Evolutionary conservation across 371 early-diverging fungal genomes (phyloP).

Genomic region (Mortierella polycephala): DNA sequence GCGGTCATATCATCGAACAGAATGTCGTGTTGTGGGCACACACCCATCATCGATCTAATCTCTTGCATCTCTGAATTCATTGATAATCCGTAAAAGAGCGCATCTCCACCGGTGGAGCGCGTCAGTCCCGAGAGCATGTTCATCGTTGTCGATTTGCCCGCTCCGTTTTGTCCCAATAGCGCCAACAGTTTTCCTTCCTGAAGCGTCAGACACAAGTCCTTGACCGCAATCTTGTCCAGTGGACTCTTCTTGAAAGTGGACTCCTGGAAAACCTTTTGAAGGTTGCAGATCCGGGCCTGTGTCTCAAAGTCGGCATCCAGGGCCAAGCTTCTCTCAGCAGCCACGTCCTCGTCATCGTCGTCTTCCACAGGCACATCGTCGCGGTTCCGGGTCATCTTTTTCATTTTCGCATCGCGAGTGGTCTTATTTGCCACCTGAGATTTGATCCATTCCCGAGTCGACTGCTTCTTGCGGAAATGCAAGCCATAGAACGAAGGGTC

Average conservation of each 20-base stretch:
- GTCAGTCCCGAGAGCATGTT: conserved; percentile 76
- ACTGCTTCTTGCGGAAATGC: conserved; percentile 37
- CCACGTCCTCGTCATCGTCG: conserved; percentile 64
- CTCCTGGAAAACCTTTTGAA: conserved; percentile 70
- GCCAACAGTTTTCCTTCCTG: conserved; percentile 71
- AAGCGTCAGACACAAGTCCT: conserved; percentile 63
- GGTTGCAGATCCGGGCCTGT: conserved; percentile 63
- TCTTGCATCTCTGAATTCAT: conserved; percentile 63
- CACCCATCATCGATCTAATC: conserved; percentile 73
- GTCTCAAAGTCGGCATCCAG: conserved; percentile 38
- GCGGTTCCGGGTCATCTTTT: conserved; percentile 19
- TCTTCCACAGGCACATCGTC: conserved; percentile 11
- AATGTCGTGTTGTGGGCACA: conserved; percentile 81
- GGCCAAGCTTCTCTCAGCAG: conserved; percentile 51
- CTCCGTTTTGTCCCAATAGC: conserved; percentile 80
- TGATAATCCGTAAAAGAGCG: conserved; percentile 65
- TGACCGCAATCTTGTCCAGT: conserved; percentile 74
- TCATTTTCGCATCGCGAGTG: conserved; percentile 24
- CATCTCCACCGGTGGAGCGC: conserved; percentile 70
- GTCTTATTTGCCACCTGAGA: conserved; percentile 37
- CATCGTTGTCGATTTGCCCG: conserved; percentile 75
- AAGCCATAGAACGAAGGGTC: conserved; percentile 72
- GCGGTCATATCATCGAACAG: conserved; percentile 76
- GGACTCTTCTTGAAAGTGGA: conserved; percentile 51
- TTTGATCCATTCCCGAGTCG: conserved; percentile 38